Base-by-base conservation (phyloP, 2,329 filamentous ascomycete species). In the Fusarium sp. region DNA sequence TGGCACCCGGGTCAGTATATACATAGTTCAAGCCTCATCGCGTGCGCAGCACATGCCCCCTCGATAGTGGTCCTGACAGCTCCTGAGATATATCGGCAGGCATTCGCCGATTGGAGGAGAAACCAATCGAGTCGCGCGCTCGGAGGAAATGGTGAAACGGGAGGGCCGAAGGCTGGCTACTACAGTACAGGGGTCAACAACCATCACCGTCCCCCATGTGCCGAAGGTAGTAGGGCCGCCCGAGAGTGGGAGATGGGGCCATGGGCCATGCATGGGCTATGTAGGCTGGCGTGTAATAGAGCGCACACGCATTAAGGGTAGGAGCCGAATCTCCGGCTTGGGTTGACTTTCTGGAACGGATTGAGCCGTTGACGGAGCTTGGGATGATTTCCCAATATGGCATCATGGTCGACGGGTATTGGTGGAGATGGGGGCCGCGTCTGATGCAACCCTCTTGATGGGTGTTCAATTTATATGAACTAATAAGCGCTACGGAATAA, bases 61-160 rank as follows among this genome's bases (percentile, higher is more conserved):
- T 61, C 16, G 14, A 16, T 45, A 20, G 22, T 37, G 66, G 42
- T 73, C 66, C 59, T 72, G 56, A 38, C 62, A 67, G 62, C 58
- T 40, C 66, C 62, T 63, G 58, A 62, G 72, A 71, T 66, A 67
- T 66, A 62, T 45, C 59, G 38, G 34, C 54, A 67, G 22, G 45
- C 5, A 24, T 22, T 8, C 16, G 62, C 62, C 61, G 63, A 78
- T 78, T 78, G 76, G 76, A 76, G 76, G 76, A 78, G 67, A 78
- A 78, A 78, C 72, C 34, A 31, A 24, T 16, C 6, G 10, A 27
- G 40, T 65, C 58, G 40, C 62, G 42, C 38, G 47, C 22, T 75
- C 31, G 67, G 73, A 62, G 65, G 34, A 56, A 57, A 61, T 72
- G 59, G 56, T 77, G 75, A 77, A 77, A 77, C 75, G 60, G 52